Base-by-base conservation (phyloP, 768 basidiomycete species). In the Lactarius psammicola region DNA sequence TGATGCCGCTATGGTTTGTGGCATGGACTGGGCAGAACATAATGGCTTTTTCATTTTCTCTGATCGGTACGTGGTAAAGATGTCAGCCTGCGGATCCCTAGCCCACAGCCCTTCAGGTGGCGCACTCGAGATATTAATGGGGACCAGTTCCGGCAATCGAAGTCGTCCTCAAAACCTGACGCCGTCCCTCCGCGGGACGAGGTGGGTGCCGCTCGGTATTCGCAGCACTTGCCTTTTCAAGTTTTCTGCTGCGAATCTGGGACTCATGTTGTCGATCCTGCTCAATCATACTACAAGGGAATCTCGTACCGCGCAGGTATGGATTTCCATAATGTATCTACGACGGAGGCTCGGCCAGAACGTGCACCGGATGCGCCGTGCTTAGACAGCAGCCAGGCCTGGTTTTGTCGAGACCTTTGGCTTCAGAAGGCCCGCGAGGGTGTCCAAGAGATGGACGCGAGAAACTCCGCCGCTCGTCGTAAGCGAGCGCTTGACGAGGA, bases 1-100 rank as follows among this genome's bases (percentile, higher is more conserved):
- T 74, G 86, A 95, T 70, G 97, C 97, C 3, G 93, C 95, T 0
- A 94, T 99, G 93, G 94, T 98, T 2, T 98, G 97, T 74, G 96
- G 95, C n/a, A 98, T 98, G 96, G 97, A 99, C 74, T 99, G 97
- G 97, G 96, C 95, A 13, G 95, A 99, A 76, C 91, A 95, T 72
- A 92, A 94, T 69, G 95, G 95, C 0, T 90, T 94, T 77, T 99
- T 98, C 81, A 95, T 98, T 70, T 98, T 97, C 78, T 98, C 95
- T 20, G 96, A 98, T 76, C 83, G 96, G 95, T 93, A 31, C 49
- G 31, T 46, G 62, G 56, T 63, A 53, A 66, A 60, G 33, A 20
- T 36, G 2, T 20, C 31, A 18, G 17, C n/a, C 7, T 49, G n/a
- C 34, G 31, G 5, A 9, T 9, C 1, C n/a, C 9, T 10, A 15